Percentiles rank a stretch among this genome's conserved stretches.
Conservation (phyloP, 148 eudicot species). For the Rhododendron williamsianum region DNA sequence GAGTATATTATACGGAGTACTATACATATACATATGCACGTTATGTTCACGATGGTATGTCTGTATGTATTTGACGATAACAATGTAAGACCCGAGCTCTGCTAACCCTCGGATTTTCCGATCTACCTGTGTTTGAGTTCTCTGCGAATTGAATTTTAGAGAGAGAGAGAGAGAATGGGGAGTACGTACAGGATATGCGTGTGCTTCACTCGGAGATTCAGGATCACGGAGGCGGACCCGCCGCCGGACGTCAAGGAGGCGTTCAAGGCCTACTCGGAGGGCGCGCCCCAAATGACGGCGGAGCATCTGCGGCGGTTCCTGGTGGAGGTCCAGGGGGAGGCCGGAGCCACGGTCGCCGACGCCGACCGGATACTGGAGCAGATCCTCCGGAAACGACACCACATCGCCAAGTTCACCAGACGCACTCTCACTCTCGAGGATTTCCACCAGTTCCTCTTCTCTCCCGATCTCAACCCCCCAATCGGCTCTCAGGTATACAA, state of each 20-base stretch:
- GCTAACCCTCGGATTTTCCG: background rate
- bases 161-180: constrained; percentile 20
- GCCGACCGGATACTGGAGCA: constrained; percentile 40
- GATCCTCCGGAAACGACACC: constrained; percentile 48
- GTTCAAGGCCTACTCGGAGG: constrained; percentile 40
- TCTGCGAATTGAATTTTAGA: background rate
- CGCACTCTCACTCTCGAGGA: constrained; percentile 60
- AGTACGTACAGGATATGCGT: constrained; percentile 62
- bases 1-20: too few relatives aligned
- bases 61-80: background rate
- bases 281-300: constrained; percentile 50
- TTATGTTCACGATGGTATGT: background rate
- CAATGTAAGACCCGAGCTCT: background rate
- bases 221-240: constrained; percentile 44
- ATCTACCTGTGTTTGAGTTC: background rate
- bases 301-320: constrained; percentile 58
- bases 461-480: constrained; percentile 63
- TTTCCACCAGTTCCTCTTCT: constrained; percentile 59
- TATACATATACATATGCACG: background rate
- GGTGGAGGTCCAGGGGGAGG: constrained; percentile 40
- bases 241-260: constrained; percentile 56
- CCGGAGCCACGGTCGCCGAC: constrained; percentile 20
- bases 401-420: constrained; percentile 46
- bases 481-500: constrained; percentile 39
- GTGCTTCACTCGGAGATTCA: constrained; percentile 65